Evolutionary conservation across 2,329 filamentous ascomycete genomes (phyloP).

Genomic region (Penicillium sp.): DNA sequence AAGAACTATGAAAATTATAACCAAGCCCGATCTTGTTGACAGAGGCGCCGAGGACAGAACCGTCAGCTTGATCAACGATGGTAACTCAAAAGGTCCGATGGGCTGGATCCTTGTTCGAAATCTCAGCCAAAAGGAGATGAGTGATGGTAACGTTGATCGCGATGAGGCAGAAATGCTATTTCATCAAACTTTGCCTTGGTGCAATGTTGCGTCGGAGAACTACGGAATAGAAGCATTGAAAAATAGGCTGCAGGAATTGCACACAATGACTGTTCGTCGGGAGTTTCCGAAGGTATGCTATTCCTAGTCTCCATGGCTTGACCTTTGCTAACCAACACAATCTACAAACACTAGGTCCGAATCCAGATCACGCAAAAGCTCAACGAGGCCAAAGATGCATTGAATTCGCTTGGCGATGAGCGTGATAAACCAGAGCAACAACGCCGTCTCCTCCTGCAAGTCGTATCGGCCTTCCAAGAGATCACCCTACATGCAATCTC

Average conservation of each 20-base stretch:
- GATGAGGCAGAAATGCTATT: conserved; percentile 37
- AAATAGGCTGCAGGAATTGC: conserved; percentile 43
- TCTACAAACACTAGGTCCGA: conserved; percentile 19
- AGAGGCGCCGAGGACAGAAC: conserved; percentile 31
- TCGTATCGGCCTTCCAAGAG: conserved; percentile 43
- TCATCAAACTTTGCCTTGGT: conserved; percentile 41
- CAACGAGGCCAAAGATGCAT: conserved; percentile 22
- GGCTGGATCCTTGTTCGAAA: conserved; percentile 39
- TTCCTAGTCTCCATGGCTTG: background rate
- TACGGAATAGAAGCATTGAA: conserved; percentile 47
- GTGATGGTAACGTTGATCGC: conserved; percentile 22
- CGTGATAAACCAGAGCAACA: conserved; percentile 41
- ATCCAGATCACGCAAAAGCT: conserved; percentile 40
- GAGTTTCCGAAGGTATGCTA: conserved; percentile 48
- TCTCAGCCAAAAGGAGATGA: conserved; percentile 31
- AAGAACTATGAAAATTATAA: conserved; percentile 53
- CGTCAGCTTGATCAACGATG: conserved; percentile 30
- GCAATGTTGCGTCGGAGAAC: conserved; percentile 35
- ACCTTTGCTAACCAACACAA: background rate
- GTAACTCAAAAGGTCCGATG: conserved; percentile 16
- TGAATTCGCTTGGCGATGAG: conserved; percentile 38
- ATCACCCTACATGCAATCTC: conserved; percentile 37
- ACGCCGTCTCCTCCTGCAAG: conserved; percentile 35
- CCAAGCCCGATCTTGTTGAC: conserved; percentile 61
- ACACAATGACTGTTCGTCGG: conserved; percentile 45